Base-by-base conservation (phyloP, 352 stramenopile genomes). In the Peronospora belbahrii region DNA sequence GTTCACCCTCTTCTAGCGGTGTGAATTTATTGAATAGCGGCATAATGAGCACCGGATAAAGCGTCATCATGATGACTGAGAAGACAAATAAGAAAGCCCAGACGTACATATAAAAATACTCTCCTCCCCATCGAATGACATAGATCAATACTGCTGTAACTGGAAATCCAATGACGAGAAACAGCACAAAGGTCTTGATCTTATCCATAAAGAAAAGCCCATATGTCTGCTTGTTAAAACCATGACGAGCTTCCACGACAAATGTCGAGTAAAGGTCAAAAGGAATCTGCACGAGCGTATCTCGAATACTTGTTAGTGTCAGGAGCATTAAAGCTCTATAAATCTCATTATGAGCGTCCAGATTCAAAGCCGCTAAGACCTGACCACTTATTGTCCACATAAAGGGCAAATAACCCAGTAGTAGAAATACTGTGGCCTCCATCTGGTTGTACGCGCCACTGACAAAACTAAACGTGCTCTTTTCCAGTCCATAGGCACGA, bases 21-120 rank as follows among this genome's bases (percentile, higher is more conserved):
- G 71, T 92, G 53, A 95, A 97, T 61, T 95, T 98, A 74, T 98
- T 98, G 55, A 98, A 99, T 7, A 98, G 64, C 15, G 96, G 96
- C 86, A 97, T 97, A 63, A 98, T 98, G 14, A 97, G 57, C 32
- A 95, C 82, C 0, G 95, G 95, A 43, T 96, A 94, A 45, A 99
- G 75, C 19, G 93, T 98, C 58, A 98, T 74, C 88, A 98, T 97
- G 38, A 97, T 56, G 7, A 98, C 53, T 5, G 78, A 93, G 52
- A 99, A 96, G 30, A 62, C 51, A 57, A 97, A 90, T 5, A 97
- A 76, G 57, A 98, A 97, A 9, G 57, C 80, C 93, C 95, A 98
- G 8, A 98, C 85, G 62, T 98, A 99, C 36, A 88, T 56, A 59
- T 88, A 87, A 48, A 91, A 91, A 49, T 59, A 61, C 59, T 71